Evolutionary conservation across 768 basidiomycete genomes (phyloP).

Genomic region (Exidia glandulosa): DNA sequence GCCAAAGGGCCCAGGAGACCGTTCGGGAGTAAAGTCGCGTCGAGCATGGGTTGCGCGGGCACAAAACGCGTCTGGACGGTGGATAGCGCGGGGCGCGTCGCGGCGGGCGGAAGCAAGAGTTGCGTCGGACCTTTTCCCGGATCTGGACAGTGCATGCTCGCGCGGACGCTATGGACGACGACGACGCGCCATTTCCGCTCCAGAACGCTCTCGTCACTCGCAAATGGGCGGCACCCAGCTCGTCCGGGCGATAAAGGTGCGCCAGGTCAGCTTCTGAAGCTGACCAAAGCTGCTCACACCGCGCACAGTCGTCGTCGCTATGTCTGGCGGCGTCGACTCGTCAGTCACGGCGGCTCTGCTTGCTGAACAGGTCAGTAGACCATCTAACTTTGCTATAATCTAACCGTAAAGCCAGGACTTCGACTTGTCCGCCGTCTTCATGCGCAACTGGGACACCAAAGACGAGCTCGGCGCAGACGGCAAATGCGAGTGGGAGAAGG

Average conservation of each 20-base stretch:
- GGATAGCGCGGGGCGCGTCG: too few species aligned
- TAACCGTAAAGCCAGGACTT: constrained; percentile 41
- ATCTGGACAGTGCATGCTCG: neutral
- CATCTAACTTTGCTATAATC: neutral
- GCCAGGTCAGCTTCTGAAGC: neutral
- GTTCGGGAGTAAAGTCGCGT: neutral
- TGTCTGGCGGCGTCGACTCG: constrained; percentile 95
- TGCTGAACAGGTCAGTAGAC: constrained; percentile 42
- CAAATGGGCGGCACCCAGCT: neutral
- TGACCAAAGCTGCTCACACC: neutral
- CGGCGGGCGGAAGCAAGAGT: neutral
- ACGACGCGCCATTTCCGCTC: neutral
- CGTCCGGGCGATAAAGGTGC: neutral
- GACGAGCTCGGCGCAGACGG: constrained; percentile 68
- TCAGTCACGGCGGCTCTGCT: constrained; percentile 77
- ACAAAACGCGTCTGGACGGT: neutral
- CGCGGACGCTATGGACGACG: neutral
- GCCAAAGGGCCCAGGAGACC: neutral
- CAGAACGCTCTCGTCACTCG: neutral
- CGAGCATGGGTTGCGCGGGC: neutral
- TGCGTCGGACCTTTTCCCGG: neutral
- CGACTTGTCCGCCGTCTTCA: constrained; percentile 80
- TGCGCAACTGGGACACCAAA: constrained; percentile 91
- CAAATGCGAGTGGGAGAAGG: constrained; percentile 94
- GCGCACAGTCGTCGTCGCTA: constrained; percentile 67